Base-by-base conservation (phyloP, 768 basidiomycete genomes). In the Termitomyces sp. region DNA sequence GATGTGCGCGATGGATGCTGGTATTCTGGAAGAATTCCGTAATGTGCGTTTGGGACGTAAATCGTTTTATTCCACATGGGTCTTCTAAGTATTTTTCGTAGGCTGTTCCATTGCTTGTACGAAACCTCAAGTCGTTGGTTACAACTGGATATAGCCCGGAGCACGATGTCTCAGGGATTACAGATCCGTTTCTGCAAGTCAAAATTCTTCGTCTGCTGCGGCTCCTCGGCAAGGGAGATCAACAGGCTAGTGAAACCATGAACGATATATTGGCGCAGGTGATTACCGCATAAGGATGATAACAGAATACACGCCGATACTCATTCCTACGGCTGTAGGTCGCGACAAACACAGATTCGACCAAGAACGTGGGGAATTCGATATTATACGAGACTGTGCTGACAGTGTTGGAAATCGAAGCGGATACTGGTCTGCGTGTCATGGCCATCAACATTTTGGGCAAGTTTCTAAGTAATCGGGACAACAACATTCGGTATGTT, bases 371-470 rank as follows among this genome's bases (percentile, higher is more conserved):
- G 64, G 97, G 97, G 54, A 98, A 98, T 72, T 88, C 96, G 4
- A 98, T 99, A 62, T 74, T 99, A 34, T 99, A 99, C 71, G 97
- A 99, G 75, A 96, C 96, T 0, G 96, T 98, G 6, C 79, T 98
- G 62, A 94, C 95, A 1, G 89, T 99, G 18, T 80, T 99, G 49
- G 96, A 99, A 64, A 98, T 98, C 61, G 95, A 99, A 67, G 95
- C 97, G 12, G 97, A 99, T 70, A 89, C 86, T 44, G 94, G 95
- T 20, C 76, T 99, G 22, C 88, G 97, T 2, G 95, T 98, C 47
- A 98, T 99, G 97, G 97, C 97, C 0, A 99, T 99, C 73, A 99
- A 99, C 70, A 98, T 98, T 58, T 82, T 99, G 36, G 97, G 97
- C 56, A 98, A 98, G 74, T 98, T 98, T 77, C 77, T 99, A 69